Base-by-base conservation (phyloP, 805 yeast species). In the Yamadazyma phyllophila region DNA sequence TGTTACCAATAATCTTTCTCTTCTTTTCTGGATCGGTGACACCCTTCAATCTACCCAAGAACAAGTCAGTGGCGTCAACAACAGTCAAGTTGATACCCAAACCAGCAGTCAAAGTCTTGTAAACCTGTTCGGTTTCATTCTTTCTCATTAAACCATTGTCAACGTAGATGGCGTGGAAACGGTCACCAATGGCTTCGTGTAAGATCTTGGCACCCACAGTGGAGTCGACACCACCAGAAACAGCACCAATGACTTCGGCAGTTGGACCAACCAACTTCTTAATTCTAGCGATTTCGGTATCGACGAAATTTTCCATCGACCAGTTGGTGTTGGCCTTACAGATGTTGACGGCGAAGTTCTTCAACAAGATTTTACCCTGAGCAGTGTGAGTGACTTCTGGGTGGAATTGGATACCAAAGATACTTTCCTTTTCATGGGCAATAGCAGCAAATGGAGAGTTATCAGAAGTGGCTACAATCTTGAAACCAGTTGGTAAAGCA, bases 191-290 rank as follows among this genome's bases (percentile, higher is more conserved):
- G 55, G 99, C 99, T 74, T 88, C 97, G 54, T 89, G 85, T 96
- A 94, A 86, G 65, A 94, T 80, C 77, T 92, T 94, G 54, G 99
- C 97, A 55, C 97, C 99, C 50, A 94, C 99, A 40, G 99, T 94
- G 43, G 99, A 94, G 73, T 94, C 99, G 52, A 94, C 99, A 76
- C 99, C 99, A 62, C 99, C 99, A 43, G 97, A 89, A 54, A 94
- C 99, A 45, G 99, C 99, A 73, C 99, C 99, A 63, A 94, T 94
- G 54, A 94, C 99, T 73, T 94, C 98, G 47, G 97, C 98, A 47
- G 90, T 84, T 56, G 97, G 97, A 43, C 99, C 99, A 56, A 94
- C 97, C 55, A 92, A 76, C 44, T 80, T 77, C 69, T 90, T 81
- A 59, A 94, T 94, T 71, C 99, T 84, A 56, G 86, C 82, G 61